Base-by-base conservation (phyloP, 495 filamentous ascomycete genomes). In the Jackrogersella minutella region DNA sequence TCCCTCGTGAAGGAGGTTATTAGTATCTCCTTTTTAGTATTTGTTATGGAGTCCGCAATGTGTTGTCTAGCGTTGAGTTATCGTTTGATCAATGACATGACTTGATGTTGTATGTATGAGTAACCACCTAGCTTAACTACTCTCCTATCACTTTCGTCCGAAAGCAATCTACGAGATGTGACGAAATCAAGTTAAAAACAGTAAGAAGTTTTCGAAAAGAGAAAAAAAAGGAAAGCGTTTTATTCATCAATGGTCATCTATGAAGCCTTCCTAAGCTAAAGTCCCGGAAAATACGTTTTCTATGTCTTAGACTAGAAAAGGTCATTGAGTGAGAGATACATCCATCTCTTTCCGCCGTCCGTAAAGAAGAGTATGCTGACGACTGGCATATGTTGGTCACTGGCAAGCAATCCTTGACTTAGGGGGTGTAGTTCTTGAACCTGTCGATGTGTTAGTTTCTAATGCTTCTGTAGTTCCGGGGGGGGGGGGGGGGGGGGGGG, bases 381-480 rank as follows among this genome's bases (percentile, higher is more conserved):
- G 21, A n/a, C 5, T 1, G 41, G 11, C 21, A 28, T 21, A 5
- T 21, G 11, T 11, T 17, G n/a, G n/a, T n/a, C n/a, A n/a, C 40
- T 19, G 31, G 11, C 44, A 31, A 2, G 14, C 44, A 31, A 17
- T 31, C 1, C 31, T 46, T 66, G 19, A 13, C 41, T 19, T 67
- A 67, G 8, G 5, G n/a, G 28, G 17, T 9, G 22, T 10, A 58
- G 21, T 62, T 57, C 58, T 68, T 68, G 52, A 68, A 68, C 31
- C 64, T 68, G n/a, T 41, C 46, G 1, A 34, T 11, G 26, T 17
- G 47, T 54, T 58, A 26, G 31, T 46, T 44, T 24, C 44, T 14
- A 19, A 8, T 28, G 7, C 37, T 46, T 56, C 26, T n/a, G n/a
- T 13, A 28, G 1, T 9, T 13, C n/a, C 17, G n/a, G 19, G 4